Base-by-base conservation (phyloP, 345 rosid species). In the Hibiscus trionum region DNA sequence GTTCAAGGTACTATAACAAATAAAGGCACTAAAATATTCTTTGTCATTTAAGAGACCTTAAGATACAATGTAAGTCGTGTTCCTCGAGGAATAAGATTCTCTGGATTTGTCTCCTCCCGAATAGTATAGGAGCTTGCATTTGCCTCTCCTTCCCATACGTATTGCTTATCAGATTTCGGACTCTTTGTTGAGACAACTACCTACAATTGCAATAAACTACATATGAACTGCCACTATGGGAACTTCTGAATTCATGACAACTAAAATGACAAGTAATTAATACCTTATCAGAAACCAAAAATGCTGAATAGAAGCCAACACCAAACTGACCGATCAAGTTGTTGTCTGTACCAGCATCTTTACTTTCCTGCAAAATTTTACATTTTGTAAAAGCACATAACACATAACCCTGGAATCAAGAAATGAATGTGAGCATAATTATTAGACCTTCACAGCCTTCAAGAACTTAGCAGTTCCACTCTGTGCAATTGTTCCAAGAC, bases 311-410 rank as follows among this genome's bases (percentile, higher is more conserved):
- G 78, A 95, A 95, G 4, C 99, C 99, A 39, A 95, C 99, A 79
- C 99, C 99, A 77, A 95, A 95, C 77, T 95, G 99, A 64, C 99
- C 99, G 39, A 95, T 95, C 77, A 95, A 87, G 81, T 92, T 95
- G 80, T 39, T 90, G 76, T 95, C 93, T 24, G 80, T 78, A 72
- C 96, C 88, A 7, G 90, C 88, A 76, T 89, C 93, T 80, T 90
- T 95, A 80, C 89, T 92, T 55, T 92, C 97, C 99, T 95, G 90
- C 78, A 46, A 16, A 76, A 27, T 7, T 65, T 70, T 29, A 77
- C 17, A 77, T 66, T 26, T 57, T 44, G 29, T 73, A 33, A 53
- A 53, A 82, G 71, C 71, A 42, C 58, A 75, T 7, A 62, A n/a
- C 37, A 69, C 10, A 2, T 24, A 10, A 64, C 29, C 47, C 19